A percentile compares a stretch with the other conserved stretches of the same genome.
Evolutionary conservation across 1,284 basidiomycete species (phyloP).

Genomic region (Ganoderma multipileum): DNA sequence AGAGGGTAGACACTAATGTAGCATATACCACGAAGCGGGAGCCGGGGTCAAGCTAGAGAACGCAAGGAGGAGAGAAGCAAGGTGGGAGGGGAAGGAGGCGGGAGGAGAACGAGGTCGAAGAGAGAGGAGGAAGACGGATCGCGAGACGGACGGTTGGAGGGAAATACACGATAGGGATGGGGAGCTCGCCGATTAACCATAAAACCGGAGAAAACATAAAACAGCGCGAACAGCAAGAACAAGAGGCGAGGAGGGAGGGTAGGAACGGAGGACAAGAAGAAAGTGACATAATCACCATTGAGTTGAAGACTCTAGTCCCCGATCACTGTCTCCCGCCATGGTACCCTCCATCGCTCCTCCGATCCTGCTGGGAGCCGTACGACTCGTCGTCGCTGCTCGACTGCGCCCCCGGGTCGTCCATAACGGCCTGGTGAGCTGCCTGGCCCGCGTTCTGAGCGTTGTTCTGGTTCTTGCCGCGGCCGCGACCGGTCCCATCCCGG

Average conservation of each 20-base stretch:
- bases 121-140: background rate
- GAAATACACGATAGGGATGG: background rate
- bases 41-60: constrained; percentile 5
- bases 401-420: constrained; percentile 34
- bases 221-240: constrained; percentile 18
- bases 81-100: background rate
- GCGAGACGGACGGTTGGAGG: background rate
- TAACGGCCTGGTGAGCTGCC: constrained; percentile 13
- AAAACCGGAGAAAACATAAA: constrained; percentile 10
- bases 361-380: constrained; percentile 43
- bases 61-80: background rate
- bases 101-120: background rate
- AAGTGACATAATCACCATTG: constrained; percentile 8
- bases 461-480: constrained; percentile 25
- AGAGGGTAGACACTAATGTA: constrained; percentile 7
- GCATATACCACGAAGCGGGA: constrained; percentile 18
- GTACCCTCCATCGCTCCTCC: constrained; percentile 41
- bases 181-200: constrained; percentile 4
- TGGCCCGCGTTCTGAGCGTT: constrained; percentile 23
- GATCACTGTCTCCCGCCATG: constrained; percentile 23
- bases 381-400: constrained; percentile 46
- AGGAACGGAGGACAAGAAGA: background rate
- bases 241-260: background rate
- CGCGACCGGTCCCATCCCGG: constrained; percentile 39
- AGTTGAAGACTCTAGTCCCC: background rate